Evolutionary conservation across 495 filamentous ascomycete species (phyloP).

Genomic region (Neurospora sp.): DNA sequence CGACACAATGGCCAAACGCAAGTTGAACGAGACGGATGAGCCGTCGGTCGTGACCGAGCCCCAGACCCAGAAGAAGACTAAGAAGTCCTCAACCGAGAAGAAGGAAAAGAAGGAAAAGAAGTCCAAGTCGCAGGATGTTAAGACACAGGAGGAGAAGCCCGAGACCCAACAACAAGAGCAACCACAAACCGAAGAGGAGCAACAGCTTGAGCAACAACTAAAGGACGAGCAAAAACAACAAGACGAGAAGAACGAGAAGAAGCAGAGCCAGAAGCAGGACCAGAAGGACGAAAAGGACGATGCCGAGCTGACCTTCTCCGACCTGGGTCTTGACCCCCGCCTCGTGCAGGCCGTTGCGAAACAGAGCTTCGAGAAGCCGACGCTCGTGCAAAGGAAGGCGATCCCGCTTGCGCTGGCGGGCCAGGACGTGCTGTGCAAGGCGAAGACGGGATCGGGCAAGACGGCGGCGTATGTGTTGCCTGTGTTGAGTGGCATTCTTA

Average conservation of each 20-base stretch:
- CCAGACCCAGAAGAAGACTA: slow-evolving; percentile 1
- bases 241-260: slow-evolving; percentile 3
- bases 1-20: slow-evolving; percentile 40
- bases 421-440: slow-evolving; percentile 80
- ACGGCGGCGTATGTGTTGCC: slow-evolving; percentile 96
- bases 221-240: neutral
- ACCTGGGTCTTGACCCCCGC: slow-evolving; percentile 69
- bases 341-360: slow-evolving; percentile 77
- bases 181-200: slow-evolving; percentile 6
- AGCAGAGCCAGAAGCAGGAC: slow-evolving; percentile 5
- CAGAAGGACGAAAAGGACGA: no score
- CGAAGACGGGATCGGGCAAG: slow-evolving; percentile 91
- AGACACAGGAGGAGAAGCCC: neutral
- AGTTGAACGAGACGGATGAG: slow-evolving; percentile 42
- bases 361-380: slow-evolving; percentile 75
- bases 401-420: slow-evolving; percentile 88
- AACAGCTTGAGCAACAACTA: slow-evolving; percentile 9
- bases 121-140: slow-evolving; percentile 1
- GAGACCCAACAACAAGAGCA: neutral
- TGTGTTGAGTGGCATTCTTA: slow-evolving; percentile 69
- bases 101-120: slow-evolving; percentile 3
- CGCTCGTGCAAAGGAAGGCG: slow-evolving; percentile 72
- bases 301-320: slow-evolving; percentile 34
- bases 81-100: slow-evolving; percentile 4
- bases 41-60: slow-evolving; percentile 19